phyloP scores from a whole-genome alignment of 495 filamentous ascomycete species.

The Neurospora africana region DNA sequence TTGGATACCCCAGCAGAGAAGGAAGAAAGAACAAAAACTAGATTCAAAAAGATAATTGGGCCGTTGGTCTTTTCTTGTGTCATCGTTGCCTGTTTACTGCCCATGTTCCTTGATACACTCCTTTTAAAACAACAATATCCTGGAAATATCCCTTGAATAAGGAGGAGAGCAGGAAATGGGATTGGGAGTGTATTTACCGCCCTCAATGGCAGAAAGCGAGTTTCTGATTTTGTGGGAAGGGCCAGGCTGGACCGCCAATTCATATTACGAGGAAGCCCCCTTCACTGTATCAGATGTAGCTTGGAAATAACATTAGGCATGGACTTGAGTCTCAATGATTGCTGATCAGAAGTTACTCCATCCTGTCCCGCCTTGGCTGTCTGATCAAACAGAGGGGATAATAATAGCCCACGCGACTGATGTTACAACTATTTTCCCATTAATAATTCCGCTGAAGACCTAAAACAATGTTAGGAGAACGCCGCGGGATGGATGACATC shows the following conservation, averaged over 20 bases:
- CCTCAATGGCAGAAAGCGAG: no score
- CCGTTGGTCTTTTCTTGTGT: not conserved
- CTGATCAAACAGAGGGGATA: not conserved
- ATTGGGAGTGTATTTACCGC: no score
- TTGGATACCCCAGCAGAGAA: not conserved
- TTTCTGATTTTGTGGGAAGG: no score
- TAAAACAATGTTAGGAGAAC: not conserved
- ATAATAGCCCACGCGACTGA: not conserved
- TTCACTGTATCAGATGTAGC: not conserved
- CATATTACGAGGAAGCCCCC: no score
- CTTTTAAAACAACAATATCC: not conserved
- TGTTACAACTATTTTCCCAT: not conserved
- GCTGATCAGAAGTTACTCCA: not conserved
- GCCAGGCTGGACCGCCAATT: no score
- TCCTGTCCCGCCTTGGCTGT: not conserved
- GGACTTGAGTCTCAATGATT: not conserved
- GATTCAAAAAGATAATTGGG: not conserved
- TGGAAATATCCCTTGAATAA: no score
- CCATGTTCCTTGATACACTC: not conserved
- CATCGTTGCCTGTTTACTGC: not conserved
- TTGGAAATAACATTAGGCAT: not conserved
- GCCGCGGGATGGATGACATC: not conserved
- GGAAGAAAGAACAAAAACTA: not conserved
- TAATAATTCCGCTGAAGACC: not conserved
- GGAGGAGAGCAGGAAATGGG: no score